Evolutionary conservation across 225 moss, liverwort and hornwort species (phyloP).

Genomic region (Antitrichia curtipendula): DNA sequence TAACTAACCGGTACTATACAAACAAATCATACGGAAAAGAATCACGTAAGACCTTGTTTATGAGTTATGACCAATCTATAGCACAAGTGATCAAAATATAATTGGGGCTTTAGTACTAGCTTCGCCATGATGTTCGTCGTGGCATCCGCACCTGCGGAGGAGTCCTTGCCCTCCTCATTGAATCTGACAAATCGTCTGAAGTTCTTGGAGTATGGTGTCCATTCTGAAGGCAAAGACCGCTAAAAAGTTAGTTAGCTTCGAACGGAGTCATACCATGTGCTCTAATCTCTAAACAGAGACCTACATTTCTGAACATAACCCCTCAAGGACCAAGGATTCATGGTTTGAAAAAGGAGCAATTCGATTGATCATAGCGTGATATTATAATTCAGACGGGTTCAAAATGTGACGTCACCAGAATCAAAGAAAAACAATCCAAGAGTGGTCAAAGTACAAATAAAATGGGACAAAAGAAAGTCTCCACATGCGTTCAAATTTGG

Average conservation of each 20-base stretch:
- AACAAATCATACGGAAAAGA: conserved; percentile 32
- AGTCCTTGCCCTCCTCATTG: conserved; percentile 15
- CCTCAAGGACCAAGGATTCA: background rate
- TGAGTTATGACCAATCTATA: conserved; percentile 14
- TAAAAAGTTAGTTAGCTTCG: background rate
- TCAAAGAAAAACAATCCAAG: background rate
- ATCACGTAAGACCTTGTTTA: conserved; percentile 19
- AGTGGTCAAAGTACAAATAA: background rate
- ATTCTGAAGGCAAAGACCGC: conserved; percentile 1
- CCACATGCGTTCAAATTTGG: background rate
- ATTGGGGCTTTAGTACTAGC: conserved; percentile 2
- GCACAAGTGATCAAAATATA: conserved; percentile 15
- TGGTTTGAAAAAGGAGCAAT: background rate
- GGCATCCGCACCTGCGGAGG: conserved; percentile 26
- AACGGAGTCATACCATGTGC: background rate
- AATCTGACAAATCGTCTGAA: conserved; percentile 25
- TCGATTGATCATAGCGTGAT: background rate
- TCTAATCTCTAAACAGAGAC: background rate
- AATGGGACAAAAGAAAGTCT: background rate
- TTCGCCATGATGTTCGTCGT: conserved; percentile 39
- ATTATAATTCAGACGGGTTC: background rate
- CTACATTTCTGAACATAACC: background rate
- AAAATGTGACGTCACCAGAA: background rate
- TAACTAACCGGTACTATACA: conserved; percentile 31
- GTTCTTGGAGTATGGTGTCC: conserved; percentile 29